phyloP scores from a whole-genome alignment of 768 basidiomycete species.

The Boletus sp. region DNA sequence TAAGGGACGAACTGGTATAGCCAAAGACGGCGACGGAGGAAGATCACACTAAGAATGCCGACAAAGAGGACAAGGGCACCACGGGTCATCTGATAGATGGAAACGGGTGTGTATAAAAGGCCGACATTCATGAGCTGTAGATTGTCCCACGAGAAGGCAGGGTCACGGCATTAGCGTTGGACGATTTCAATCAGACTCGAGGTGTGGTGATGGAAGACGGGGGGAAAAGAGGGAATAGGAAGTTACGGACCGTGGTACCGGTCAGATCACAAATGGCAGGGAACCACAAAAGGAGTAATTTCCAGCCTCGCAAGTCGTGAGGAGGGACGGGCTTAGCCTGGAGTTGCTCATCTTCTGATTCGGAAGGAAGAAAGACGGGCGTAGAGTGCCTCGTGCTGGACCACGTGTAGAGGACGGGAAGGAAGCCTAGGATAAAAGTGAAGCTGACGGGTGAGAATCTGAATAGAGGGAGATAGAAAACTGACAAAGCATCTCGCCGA shows the following conservation, averaged over 20 bases:
- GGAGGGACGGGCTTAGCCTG: slow-evolving; percentile 32
- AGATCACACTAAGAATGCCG: slow-evolving; percentile 84
- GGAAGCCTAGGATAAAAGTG: slow-evolving; percentile 57
- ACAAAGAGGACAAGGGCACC: slow-evolving; percentile 94
- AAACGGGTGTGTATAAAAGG: slow-evolving; percentile 92
- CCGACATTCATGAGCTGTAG: slow-evolving; percentile 88
- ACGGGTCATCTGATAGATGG: slow-evolving; percentile 95
- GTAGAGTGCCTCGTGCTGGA: slow-evolving; percentile 44
- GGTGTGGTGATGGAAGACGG: slow-evolving; percentile 7
- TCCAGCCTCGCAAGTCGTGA: slow-evolving; percentile 61
- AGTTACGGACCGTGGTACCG: slow-evolving; percentile 73
- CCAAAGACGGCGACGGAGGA: slow-evolving; percentile 82
- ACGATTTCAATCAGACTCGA: slow-evolving; percentile 3
- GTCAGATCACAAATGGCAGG: slow-evolving; percentile 89
- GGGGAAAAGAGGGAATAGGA: slow-evolving; percentile 12
- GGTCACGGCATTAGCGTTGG: slow-evolving; percentile 18
- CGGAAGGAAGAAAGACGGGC: slow-evolving; percentile 53
- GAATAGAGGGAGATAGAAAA: slow-evolving; percentile 26
- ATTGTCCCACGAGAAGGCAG: slow-evolving; percentile 11
- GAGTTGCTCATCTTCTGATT: slow-evolving; percentile 42
- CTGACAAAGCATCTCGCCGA: slow-evolving; percentile 93
- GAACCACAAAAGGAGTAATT: slow-evolving; percentile 76
- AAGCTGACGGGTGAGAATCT: slow-evolving; percentile 13
- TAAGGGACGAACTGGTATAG: slow-evolving; percentile 70
- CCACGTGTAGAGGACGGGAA: slow-evolving; percentile 77